phyloP scores from a whole-genome alignment of 1,139 yeast genomes.

The Lodderomyces metapsilosis region DNA sequence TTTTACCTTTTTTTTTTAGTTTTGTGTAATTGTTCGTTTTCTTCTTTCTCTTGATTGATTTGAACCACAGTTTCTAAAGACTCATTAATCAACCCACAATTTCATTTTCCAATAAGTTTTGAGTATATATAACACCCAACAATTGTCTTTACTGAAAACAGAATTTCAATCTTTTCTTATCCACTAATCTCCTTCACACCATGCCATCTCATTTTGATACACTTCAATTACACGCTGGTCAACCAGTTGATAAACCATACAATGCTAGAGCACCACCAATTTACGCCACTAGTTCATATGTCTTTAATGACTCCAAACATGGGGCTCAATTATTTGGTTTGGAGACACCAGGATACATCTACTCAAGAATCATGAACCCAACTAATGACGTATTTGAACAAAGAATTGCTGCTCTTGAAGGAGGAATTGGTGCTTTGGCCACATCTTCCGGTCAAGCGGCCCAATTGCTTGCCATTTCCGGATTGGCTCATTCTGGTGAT shows the following conservation, averaged over 20 bases:
- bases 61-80: background rate
- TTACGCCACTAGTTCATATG: slow-evolving; percentile 83
- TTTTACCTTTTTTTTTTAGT: background rate
- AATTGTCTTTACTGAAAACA: too few relatives aligned
- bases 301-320: slow-evolving; percentile 81
- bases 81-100: slow-evolving; percentile 1
- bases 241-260: slow-evolving; percentile 59
- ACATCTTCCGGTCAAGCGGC: slow-evolving; percentile 95
- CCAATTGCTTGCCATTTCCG: slow-evolving; percentile 79
- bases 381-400: slow-evolving; percentile 88
- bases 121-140: background rate
- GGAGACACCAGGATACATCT: slow-evolving; percentile 78
- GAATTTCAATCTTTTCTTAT: too few relatives aligned
- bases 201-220: slow-evolving; percentile 78
- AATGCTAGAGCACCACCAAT: slow-evolving; percentile 88
- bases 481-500: slow-evolving; percentile 85
- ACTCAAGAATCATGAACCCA: slow-evolving; percentile 90
- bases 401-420: slow-evolving; percentile 89
- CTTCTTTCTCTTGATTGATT: background rate
- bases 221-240: slow-evolving; percentile 93
- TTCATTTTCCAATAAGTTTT: too few relatives aligned
- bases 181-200: background rate
- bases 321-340: slow-evolving; percentile 90
- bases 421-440: slow-evolving; percentile 90
- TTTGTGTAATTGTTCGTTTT: background rate